phyloP scores from a whole-genome alignment of 345 rosid genomes.

The Salix udensis region DNA sequence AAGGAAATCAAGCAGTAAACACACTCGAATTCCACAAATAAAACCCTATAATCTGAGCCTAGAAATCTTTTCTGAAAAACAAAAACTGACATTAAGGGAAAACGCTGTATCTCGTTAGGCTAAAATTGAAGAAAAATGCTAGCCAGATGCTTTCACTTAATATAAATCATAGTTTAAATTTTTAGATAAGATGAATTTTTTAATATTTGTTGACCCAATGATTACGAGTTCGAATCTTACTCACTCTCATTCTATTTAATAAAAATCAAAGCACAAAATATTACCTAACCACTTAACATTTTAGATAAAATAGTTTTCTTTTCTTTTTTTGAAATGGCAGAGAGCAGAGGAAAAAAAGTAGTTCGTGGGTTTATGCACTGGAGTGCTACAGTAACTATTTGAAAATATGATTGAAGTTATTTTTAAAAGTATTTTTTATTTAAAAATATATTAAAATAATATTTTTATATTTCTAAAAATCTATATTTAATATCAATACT shows the following conservation, averaged over 20 bases:
- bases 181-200: too few relatives aligned
- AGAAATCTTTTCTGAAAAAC: neutral
- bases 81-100: neutral
- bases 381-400: too few relatives aligned
- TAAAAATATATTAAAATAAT: too few relatives aligned
- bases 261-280: too few relatives aligned
- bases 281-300: rapidly evolving
- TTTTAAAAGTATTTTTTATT: too few relatives aligned
- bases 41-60: neutral
- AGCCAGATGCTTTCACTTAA: neutral
- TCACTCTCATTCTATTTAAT: too few relatives aligned
- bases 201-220: rapidly evolving
- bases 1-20: too few relatives aligned
- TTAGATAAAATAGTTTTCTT: neutral
- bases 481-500: too few relatives aligned
- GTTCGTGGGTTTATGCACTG: neutral
- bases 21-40: neutral
- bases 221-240: too few relatives aligned
- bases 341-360: neutral
- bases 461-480: too few relatives aligned
- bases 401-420: rapidly evolving
- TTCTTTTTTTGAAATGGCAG: neutral
- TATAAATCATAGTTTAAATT: too few relatives aligned
- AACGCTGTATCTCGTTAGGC: neutral
- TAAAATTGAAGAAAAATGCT: neutral